These are phyloP conservation scores for Tardiomyces depauwii DNA, from an alignment of 1,139 yeast genomes.

Conservation along the genomic window DNA sequence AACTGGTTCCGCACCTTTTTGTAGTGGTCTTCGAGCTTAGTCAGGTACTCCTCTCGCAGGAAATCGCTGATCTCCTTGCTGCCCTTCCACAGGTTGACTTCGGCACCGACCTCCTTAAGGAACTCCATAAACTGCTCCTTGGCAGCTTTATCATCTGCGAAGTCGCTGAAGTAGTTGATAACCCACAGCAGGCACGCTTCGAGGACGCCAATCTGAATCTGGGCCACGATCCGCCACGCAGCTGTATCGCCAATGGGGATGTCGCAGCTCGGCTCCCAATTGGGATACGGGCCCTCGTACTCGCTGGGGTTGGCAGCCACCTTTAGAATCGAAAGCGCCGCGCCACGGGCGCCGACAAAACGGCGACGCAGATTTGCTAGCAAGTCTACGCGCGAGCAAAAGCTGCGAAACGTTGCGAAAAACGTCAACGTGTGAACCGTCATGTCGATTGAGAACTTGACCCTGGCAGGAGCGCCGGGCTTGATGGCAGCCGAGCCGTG, in stretches of 20 bases:
- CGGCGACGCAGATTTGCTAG: constrained; percentile 41
- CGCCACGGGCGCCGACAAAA: constrained; percentile 48
- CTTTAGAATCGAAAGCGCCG: constrained; percentile 38
- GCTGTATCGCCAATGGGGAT: constrained; percentile 36
- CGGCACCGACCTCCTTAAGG: constrained; percentile 58
- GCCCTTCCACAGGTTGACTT: constrained; percentile 51
- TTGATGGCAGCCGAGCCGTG: constrained; percentile 11
- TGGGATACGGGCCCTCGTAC: constrained; percentile 4
- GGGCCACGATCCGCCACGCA: constrained; percentile 49
- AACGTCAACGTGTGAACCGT: constrained; percentile 50
- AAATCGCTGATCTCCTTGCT: constrained; percentile 5
- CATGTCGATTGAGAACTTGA: constrained; percentile 35
- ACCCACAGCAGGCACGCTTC: constrained; percentile 68
- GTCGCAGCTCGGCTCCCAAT: constrained; percentile 20
- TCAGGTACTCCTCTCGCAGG: constrained; percentile 18
- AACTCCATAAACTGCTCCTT: constrained; percentile 55
- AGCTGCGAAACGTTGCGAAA: constrained; percentile 54
- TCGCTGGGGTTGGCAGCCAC: constrained; percentile 3
- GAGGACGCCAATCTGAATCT: constrained; percentile 72
- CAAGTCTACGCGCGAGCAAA: constrained; percentile 42
- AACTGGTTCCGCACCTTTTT: constrained; percentile 61
- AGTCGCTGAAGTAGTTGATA: constrained; percentile 63
- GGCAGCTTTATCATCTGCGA: constrained; percentile 55
- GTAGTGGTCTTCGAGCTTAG: constrained; percentile 42
- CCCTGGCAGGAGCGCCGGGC: not conserved